Conservation (phyloP, 2,329 filamentous ascomycete genomes). For the Ascomycota sp. region DNA sequence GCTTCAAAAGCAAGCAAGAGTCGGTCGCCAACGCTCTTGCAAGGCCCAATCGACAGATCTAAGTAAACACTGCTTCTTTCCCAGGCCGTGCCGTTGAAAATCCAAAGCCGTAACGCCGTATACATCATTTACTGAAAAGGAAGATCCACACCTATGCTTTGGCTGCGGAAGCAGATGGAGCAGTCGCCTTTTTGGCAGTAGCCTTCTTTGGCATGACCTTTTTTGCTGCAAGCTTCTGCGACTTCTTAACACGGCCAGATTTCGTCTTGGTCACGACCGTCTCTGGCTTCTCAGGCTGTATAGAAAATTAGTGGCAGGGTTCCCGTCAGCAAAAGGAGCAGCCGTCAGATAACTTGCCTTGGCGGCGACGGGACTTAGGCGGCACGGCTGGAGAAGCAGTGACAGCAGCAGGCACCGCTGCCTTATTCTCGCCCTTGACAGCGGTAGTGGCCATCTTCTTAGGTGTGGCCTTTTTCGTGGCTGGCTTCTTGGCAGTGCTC, state of each 20-base stretch:
- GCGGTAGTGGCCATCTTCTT: constrained; percentile 8
- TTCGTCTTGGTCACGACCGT: constrained; percentile 64
- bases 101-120: constrained; percentile 14
- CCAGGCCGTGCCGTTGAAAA: constrained; percentile 2
- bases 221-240: constrained; percentile 25
- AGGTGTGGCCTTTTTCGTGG: constrained; percentile 7
- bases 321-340: constrained; percentile 8
- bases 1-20: constrained; percentile 4
- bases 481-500: constrained; percentile 11
- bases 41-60: constrained; percentile 4
- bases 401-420: constrained; percentile 14
- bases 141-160: constrained; percentile 20
- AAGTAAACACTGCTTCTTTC: constrained; percentile 2
- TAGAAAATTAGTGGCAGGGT: constrained; percentile 3
- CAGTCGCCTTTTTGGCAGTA: constrained; percentile 22
- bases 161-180: constrained; percentile 4
- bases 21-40: constrained; percentile 3
- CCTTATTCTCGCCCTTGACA: constrained; percentile 46
- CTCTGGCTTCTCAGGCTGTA: constrained; percentile 36
- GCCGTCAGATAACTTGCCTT: constrained; percentile 4
- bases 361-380: constrained; percentile 7
- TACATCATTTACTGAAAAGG: constrained; percentile 18
- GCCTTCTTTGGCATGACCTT: constrained; percentile 25
- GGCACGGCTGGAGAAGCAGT: constrained; percentile 10
- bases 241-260: constrained; percentile 67